These are phyloP conservation scores for Wickerhamiella hasegawae DNA, from an alignment of 805 yeast species.

Conservation along the genomic window DNA sequence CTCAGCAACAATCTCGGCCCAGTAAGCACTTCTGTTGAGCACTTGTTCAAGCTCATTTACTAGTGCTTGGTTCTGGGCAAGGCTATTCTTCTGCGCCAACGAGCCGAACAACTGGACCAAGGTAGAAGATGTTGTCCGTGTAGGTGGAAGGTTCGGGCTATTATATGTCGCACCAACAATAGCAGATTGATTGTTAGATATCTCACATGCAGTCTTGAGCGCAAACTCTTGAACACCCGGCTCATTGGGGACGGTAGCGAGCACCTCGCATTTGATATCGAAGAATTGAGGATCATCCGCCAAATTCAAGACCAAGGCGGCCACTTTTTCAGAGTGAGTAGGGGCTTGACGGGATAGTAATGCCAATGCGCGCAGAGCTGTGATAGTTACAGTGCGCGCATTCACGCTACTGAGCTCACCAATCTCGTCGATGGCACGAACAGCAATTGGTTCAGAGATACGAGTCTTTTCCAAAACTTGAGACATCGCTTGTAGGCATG, in stretches of 20 bases:
- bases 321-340: background rate
- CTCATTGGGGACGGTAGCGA: background rate
- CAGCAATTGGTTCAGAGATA: background rate
- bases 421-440: background rate
- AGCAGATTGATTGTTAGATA: background rate
- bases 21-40: background rate
- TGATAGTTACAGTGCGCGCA: background rate
- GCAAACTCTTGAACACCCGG: conserved; percentile 14
- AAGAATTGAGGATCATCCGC: conserved; percentile 2
- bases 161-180: background rate
- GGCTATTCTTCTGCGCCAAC: background rate
- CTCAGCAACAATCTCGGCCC: conserved; percentile 6
- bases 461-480: background rate
- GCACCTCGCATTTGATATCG: conserved; percentile 3
- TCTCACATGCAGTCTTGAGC: conserved; percentile 19
- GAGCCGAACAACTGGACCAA: conserved; percentile 2
- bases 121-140: background rate
- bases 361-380: background rate
- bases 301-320: conserved; percentile 1
- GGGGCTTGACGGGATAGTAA: background rate
- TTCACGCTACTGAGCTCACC: background rate
- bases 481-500: background rate
- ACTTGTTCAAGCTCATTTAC: background rate
- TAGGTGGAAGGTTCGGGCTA: background rate
- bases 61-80: background rate